phyloP scores from a whole-genome alignment of 495 filamentous ascomycete species.

The Penicillium chermesinum region DNA sequence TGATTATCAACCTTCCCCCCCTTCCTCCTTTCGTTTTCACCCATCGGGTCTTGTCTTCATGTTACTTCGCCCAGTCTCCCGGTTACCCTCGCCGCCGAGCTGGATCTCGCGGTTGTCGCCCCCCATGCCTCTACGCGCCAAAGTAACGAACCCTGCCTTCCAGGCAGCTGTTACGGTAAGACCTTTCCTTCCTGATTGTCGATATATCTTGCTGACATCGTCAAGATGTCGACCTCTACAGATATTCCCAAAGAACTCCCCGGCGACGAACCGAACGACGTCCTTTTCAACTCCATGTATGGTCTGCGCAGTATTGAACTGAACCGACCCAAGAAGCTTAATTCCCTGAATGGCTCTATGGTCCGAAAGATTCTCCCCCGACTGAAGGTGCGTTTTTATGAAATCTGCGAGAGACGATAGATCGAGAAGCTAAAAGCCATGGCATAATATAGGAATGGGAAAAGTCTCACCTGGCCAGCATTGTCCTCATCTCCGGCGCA shows the following conservation, averaged over 20 bases:
- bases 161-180: slow-evolving; percentile 43
- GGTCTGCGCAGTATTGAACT: slow-evolving; percentile 90
- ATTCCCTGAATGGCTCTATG: slow-evolving; percentile 92
- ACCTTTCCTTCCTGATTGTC: slow-evolving; percentile 1
- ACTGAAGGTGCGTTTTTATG: slow-evolving; percentile 48
- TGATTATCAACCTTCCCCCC: slow-evolving; percentile 15
- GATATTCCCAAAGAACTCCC: slow-evolving; percentile 48
- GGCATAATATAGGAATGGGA: slow-evolving; percentile 65
- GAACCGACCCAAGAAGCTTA: slow-evolving; percentile 85
- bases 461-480: slow-evolving; percentile 88
- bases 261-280: slow-evolving; percentile 80
- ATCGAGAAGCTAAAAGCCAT: slow-evolving; percentile 13
- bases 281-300: slow-evolving; percentile 81
- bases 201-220: slow-evolving; percentile 4
- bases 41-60: slow-evolving; percentile 35
- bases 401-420: not conserved
- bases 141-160: slow-evolving; percentile 61
- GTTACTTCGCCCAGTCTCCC: slow-evolving; percentile 47
- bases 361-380: slow-evolving; percentile 83
- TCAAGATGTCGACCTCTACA: slow-evolving; percentile 54
- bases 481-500: slow-evolving; percentile 85
- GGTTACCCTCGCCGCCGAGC: slow-evolving; percentile 47
- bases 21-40: slow-evolving; percentile 6
- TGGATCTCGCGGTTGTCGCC: slow-evolving; percentile 47
- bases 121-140: slow-evolving; percentile 85